Percentiles rank a stretch among this genome's conserved stretches.
phyloP scores from a whole-genome alignment of 2,329 filamentous ascomycete species.

The Drechslerella stenobrocha region DNA sequence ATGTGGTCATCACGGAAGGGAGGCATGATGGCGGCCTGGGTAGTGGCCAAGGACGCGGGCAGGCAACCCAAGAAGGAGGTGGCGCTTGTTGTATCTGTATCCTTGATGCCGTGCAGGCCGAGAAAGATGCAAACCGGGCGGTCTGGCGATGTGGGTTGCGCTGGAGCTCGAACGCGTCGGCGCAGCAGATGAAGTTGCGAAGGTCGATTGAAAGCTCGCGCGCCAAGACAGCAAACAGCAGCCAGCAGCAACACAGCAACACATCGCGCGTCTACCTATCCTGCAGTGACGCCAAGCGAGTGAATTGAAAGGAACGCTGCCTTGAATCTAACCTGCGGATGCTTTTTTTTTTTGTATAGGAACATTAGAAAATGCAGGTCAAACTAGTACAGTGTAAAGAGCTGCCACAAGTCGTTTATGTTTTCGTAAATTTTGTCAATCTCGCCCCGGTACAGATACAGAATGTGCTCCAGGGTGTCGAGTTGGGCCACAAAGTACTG shows the following conservation, averaged over 20 bases:
- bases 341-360: too few species aligned
- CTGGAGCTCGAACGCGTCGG: constrained; percentile 24
- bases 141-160: neutral
- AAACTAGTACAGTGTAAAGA: too few species aligned
- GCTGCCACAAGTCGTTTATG: too few species aligned
- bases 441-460: too few species aligned
- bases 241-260: neutral
- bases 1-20: constrained; percentile 53
- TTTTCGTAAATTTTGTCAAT: too few species aligned
- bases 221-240: constrained; percentile 7
- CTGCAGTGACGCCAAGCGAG: too few species aligned
- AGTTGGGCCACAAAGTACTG: too few species aligned
- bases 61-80: neutral
- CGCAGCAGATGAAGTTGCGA: constrained; percentile 9
- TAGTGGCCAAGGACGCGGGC: neutral
- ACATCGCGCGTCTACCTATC: too few species aligned
- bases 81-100: neutral
- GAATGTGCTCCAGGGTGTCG: too few species aligned
- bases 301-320: too few species aligned
- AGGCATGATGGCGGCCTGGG: constrained; percentile 20
- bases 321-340: too few species aligned
- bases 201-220: neutral
- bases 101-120: neutral
- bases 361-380: too few species aligned
- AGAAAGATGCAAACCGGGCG: neutral